A percentile compares a stretch with the other conserved stretches of the same genome.
These are phyloP conservation scores for Bipolaris cookei DNA, from an alignment of 2,329 filamentous ascomycete species.

Conservation along the genomic window DNA sequence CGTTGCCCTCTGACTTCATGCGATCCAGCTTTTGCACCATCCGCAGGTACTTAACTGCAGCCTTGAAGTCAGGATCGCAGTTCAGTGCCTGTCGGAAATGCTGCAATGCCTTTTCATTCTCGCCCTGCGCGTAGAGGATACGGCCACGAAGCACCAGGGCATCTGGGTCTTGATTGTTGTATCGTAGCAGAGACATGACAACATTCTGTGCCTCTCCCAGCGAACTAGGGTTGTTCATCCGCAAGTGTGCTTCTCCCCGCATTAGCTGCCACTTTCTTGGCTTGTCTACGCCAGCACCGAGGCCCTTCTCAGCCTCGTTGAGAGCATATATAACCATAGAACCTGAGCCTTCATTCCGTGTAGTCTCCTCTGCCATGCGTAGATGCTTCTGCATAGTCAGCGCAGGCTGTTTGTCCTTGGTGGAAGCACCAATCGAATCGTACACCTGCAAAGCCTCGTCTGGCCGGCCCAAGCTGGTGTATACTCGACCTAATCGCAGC, in stretches of 20 bases:
- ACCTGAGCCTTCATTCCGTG: slow-evolving; percentile 76
- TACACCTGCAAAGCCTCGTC: slow-evolving; percentile 86
- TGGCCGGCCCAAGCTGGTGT: slow-evolving; percentile 84
- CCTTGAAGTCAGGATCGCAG: slow-evolving; percentile 89
- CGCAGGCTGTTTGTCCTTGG: slow-evolving; percentile 84
- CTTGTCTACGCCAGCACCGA: slow-evolving; percentile 76
- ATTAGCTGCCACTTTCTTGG: slow-evolving; percentile 94
- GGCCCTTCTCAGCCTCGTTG: slow-evolving; percentile 82
- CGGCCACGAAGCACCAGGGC: slow-evolving; percentile 88
- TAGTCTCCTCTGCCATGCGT: slow-evolving; percentile 75
- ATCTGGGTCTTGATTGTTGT: slow-evolving; percentile 91
- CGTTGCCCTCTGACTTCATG: slow-evolving; percentile 93
- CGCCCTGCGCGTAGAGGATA: slow-evolving; percentile 86
- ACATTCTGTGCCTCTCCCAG: slow-evolving; percentile 92
- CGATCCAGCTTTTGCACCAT: slow-evolving; percentile 90
- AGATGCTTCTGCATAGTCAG: slow-evolving; percentile 85
- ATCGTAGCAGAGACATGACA: slow-evolving; percentile 82
- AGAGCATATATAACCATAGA: slow-evolving; percentile 93
- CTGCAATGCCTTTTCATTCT: slow-evolving; percentile 92
- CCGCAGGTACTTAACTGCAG: slow-evolving; percentile 85
- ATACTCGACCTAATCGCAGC: slow-evolving; percentile 85
- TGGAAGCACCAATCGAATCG: slow-evolving; percentile 77
- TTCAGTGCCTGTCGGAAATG: slow-evolving; percentile 88
- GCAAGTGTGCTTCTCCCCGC: slow-evolving; percentile 88
- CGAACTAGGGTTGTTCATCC: slow-evolving; percentile 88